Evolutionary conservation across 2,329 filamentous ascomycete species (phyloP), one percentile per base, ranked within the genome.

Genomic region (Xylaria sp.): DNA sequence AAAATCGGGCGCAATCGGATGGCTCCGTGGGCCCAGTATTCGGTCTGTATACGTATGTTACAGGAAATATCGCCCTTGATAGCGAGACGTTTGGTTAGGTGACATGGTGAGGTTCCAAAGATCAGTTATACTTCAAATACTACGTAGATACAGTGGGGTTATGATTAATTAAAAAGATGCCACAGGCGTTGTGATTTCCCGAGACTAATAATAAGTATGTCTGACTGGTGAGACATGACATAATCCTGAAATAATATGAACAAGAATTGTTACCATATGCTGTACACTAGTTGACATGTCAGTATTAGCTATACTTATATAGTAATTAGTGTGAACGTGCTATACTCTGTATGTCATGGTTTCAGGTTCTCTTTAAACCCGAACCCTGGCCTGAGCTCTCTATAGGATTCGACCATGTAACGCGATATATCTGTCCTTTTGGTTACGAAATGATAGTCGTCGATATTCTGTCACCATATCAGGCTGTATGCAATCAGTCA

Each of bases 401-500:
- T 3, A 23, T 45, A 48, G 46, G 3, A 28, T 28, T 28, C 12
- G 13, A 50, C 15, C 15, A 55, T 55, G 30, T 30, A 36, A 13
- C 48, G 48, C 48, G 48, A 15, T 52, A 8, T 36, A 36, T 52
- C 5, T 50, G 20, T 34, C 52, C 15, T 20, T 39, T 20, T 39
- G 43, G 36, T 57, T 57, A 50, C 63, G 41, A 50, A 12, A 57
- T 52, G 43, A 61, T 61, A 50, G 45, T 41, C 57, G 8, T 61
- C n/a, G 25, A 34, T 20, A 52, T 23, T 39, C n/a, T 20, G n/a
- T 56, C 53, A 39, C 50, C 41, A 63, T 57, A 65, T 60, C 62
- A 65, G 62, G 46, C 62, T 60, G 39, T 65, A 60, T 65, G 56
- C 56, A 46, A 45, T 52, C 32, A 45, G n/a, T 34, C 50, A n/a